Conservation (phyloP, 2,329 filamentous ascomycete species). For the Botrytis squamosa region DNA sequence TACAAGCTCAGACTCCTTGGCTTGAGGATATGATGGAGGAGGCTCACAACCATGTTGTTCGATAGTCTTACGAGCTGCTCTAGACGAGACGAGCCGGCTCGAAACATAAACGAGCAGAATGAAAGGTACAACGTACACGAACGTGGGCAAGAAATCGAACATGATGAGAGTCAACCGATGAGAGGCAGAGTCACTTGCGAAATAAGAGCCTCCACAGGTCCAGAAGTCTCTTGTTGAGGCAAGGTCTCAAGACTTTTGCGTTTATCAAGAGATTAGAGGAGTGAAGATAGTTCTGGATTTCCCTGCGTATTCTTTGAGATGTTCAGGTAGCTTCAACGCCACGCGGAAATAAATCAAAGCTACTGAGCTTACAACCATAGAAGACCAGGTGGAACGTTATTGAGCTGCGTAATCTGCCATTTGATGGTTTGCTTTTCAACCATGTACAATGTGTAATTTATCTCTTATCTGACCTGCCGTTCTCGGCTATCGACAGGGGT, state of each 20-base stretch:
- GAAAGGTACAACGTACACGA: background rate
- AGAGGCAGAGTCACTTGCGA: background rate
- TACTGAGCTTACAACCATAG: background rate
- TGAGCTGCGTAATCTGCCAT: background rate
- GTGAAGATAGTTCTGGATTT: background rate
- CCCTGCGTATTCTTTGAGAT: background rate
- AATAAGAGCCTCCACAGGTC: background rate
- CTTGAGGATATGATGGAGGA: background rate
- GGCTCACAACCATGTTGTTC: background rate
- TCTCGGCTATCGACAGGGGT: background rate
- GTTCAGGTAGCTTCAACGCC: background rate
- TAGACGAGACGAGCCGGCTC: background rate
- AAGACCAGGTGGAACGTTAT: background rate
- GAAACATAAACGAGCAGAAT: background rate
- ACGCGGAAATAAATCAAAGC: background rate
- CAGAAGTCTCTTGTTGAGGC: background rate
- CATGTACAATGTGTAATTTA: background rate
- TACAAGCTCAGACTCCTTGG: background rate
- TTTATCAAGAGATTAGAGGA: background rate
- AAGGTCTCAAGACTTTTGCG: background rate
- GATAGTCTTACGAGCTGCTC: background rate
- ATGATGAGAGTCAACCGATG: background rate
- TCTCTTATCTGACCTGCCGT: background rate
- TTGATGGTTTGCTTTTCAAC: background rate
- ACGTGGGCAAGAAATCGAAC: background rate